Conservation (phyloP, 164 flowering plant genomes). For the Vitis cinerea region DNA sequence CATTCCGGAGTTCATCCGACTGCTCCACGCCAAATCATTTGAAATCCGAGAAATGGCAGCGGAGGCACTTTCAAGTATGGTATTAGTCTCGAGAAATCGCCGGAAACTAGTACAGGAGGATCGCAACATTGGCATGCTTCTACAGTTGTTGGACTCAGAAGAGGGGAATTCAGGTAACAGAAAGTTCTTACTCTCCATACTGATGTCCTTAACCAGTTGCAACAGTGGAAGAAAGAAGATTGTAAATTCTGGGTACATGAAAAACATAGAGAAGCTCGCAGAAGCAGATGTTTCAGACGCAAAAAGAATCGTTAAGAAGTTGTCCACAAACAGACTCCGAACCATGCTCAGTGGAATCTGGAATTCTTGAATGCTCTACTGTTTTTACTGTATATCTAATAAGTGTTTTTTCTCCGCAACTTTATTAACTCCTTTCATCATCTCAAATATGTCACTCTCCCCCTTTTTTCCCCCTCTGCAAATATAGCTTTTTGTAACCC, state of each 20-base stretch:
- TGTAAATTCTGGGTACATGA: slow-evolving; percentile 53
- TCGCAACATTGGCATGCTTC: slow-evolving; percentile 38
- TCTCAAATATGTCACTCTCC: too few relatives aligned
- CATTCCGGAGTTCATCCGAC: slow-evolving; percentile 64
- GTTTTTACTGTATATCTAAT: slow-evolving; percentile 13
- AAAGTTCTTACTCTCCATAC: slow-evolving; percentile 58
- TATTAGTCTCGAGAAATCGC: slow-evolving; percentile 56
- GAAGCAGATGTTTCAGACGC: slow-evolving; percentile 71
- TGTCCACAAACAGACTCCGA: slow-evolving; percentile 55
- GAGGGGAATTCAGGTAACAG: slow-evolving; percentile 57
- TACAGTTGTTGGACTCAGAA: slow-evolving; percentile 60
- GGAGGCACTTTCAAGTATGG: slow-evolving; percentile 58
- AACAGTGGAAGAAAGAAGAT: slow-evolving; percentile 72
- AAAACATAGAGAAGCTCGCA: slow-evolving; percentile 77
- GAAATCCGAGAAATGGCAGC: slow-evolving; percentile 80
- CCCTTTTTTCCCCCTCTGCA: too few relatives aligned
- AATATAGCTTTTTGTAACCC: too few relatives aligned
- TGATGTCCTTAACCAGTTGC: slow-evolving; percentile 56
- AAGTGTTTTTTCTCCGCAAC: not conserved
- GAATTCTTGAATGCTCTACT: slow-evolving; percentile 39
- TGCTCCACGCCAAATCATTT: slow-evolving; percentile 66
- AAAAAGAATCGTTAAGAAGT: slow-evolving; percentile 58
- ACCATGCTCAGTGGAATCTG: slow-evolving; percentile 62
- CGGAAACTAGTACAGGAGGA: slow-evolving; percentile 64
- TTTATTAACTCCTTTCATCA: too few relatives aligned